These are phyloP conservation scores for Paramecium sonneborni DNA, from an alignment of 73 alveolate genomes.

Conservation along the genomic window DNA sequence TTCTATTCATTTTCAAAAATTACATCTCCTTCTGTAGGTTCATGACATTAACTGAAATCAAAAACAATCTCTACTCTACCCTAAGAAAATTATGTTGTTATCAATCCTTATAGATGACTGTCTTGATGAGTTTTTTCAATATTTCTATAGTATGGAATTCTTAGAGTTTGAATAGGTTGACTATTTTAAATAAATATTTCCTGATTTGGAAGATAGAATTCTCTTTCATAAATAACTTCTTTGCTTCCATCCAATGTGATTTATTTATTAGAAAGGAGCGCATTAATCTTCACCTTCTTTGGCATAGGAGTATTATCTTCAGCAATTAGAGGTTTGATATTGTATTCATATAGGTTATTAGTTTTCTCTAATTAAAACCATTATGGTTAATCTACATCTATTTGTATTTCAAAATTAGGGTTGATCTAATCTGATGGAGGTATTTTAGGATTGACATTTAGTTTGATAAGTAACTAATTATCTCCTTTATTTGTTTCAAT, in stretches of 20 bases:
- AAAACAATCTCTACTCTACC: neutral
- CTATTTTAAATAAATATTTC: neutral
- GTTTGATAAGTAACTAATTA: neutral
- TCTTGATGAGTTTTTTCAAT: neutral
- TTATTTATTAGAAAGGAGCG: neutral
- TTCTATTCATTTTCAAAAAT: neutral
- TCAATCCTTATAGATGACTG: neutral
- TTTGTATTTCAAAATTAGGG: neutral
- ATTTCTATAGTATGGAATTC: conserved; percentile 1
- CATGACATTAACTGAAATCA: conserved; percentile 11
- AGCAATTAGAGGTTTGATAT: neutral
- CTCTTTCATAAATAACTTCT: neutral
- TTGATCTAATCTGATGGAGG: neutral
- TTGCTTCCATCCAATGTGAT: neutral
- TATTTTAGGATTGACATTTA: neutral
- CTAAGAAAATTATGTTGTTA: neutral
- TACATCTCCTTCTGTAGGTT: neutral
- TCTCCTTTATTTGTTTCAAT: neutral
- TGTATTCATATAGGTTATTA: neutral
- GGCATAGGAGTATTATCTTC: conserved; percentile 1
- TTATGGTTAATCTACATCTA: neutral
- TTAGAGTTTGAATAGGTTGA: neutral
- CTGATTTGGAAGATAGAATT: neutral
- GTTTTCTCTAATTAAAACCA: neutral
- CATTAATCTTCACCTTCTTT: neutral